phyloP scores from a whole-genome alignment of 1,139 yeast species.

The Pichia sp. region DNA sequence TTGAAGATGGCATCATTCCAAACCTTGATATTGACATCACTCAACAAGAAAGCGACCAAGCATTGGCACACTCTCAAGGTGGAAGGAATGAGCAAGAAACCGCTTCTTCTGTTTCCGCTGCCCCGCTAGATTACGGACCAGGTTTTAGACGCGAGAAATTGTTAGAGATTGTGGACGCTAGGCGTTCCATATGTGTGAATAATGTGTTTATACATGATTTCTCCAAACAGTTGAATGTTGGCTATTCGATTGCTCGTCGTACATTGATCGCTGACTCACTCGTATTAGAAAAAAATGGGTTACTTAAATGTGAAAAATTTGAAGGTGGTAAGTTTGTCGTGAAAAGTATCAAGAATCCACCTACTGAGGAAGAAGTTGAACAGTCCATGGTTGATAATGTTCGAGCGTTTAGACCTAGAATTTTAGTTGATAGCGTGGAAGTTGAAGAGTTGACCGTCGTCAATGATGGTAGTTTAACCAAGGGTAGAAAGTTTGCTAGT shows the following conservation, averaged over 20 bases:
- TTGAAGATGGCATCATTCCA: no score
- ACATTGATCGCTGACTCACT: slow-evolving; percentile 41
- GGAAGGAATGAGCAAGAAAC: no score
- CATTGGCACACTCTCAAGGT: no score
- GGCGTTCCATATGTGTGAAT: slow-evolving; percentile 39
- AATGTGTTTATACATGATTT: slow-evolving; percentile 32
- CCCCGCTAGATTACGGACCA: slow-evolving; percentile 23
- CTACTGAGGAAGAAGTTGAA: slow-evolving; percentile 11
- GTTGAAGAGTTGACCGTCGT: slow-evolving; percentile 7
- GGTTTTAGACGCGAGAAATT: slow-evolving; percentile 32
- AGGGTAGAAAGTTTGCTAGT: slow-evolving; percentile 11
- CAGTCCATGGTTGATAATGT: slow-evolving; percentile 2
- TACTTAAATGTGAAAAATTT: slow-evolving; percentile 3
- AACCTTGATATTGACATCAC: no score
- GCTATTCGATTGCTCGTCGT: slow-evolving; percentile 39
- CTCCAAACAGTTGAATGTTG: slow-evolving; percentile 31
- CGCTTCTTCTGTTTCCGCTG: no score
- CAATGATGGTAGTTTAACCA: slow-evolving; percentile 3
- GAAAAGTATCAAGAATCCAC: slow-evolving; percentile 15
- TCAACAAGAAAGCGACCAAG: no score
- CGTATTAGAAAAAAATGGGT: slow-evolving; percentile 23
- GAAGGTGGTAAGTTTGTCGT: slow-evolving; percentile 9
- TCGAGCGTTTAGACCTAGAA: slow-evolving; percentile 2
- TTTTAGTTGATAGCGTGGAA: slow-evolving; percentile 8
- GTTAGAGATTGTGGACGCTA: slow-evolving; percentile 31